A percentile compares a stretch with the other conserved stretches of the same genome.
phyloP scores from a whole-genome alignment of 495 filamentous ascomycete species.

The Xylaria flabelliformis region DNA sequence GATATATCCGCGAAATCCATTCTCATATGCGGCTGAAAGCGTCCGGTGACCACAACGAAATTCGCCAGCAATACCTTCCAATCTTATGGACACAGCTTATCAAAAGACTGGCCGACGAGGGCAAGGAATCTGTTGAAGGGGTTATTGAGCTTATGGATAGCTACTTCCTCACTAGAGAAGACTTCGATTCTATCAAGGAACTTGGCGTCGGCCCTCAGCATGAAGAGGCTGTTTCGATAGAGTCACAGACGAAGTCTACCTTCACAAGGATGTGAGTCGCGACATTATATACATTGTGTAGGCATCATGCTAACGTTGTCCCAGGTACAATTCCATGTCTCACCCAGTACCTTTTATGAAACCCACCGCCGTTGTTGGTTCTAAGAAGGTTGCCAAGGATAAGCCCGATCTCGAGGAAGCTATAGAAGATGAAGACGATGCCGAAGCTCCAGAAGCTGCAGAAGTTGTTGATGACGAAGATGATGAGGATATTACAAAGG shows the following conservation, averaged over 20 bases:
- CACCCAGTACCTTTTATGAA: constrained; percentile 98
- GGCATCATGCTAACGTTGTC: neutral
- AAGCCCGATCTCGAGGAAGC: constrained; percentile 95
- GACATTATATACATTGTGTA: neutral
- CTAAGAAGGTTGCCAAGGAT: constrained; percentile 75
- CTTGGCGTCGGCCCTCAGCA: constrained; percentile 87
- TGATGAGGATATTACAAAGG: constrained; percentile 81
- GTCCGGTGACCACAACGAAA: constrained; percentile 91
- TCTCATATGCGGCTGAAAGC: constrained; percentile 93
- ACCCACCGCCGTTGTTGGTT: constrained; percentile 72
- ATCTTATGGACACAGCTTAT: constrained; percentile 85
- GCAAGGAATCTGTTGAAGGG: constrained; percentile 75
- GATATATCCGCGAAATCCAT: constrained; percentile 92
- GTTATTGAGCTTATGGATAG: constrained; percentile 91
- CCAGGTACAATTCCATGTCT: constrained; percentile 80
- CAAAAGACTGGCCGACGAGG: constrained; percentile 69
- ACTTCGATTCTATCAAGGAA: constrained; percentile 91
- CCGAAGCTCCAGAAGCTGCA: constrained; percentile 63
- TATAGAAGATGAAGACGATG: constrained; percentile 89
- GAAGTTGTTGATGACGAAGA: constrained; percentile 71
- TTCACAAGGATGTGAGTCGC: constrained; percentile 80
- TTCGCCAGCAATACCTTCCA: constrained; percentile 93
- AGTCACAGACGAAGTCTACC: constrained; percentile 80
- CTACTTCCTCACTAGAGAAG: constrained; percentile 95
- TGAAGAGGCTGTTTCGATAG: constrained; percentile 74